Conservation (phyloP, 108 stramenopile genomes). For the Pseudonitzschia multiseries region DNA sequence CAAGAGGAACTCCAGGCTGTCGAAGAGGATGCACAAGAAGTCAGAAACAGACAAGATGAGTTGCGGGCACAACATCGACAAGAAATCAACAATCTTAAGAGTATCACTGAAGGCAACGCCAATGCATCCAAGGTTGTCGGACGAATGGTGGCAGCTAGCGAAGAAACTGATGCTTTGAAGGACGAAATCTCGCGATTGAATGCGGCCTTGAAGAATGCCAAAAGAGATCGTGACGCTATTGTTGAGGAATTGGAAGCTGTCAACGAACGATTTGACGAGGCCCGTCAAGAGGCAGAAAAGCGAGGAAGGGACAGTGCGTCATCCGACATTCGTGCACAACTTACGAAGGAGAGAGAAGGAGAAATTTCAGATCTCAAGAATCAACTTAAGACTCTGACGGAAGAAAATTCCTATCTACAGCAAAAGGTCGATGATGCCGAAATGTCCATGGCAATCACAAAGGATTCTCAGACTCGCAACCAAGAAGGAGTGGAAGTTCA, state of each 20-base stretch:
- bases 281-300: slow-evolving; percentile 48
- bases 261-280: slow-evolving; percentile 74
- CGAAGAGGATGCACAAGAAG: slow-evolving; percentile 63
- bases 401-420: slow-evolving; percentile 63
- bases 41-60: slow-evolving; percentile 38
- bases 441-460: slow-evolving; percentile 43
- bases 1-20: slow-evolving; percentile 70
- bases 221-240: slow-evolving; percentile 59
- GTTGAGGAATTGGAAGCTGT: slow-evolving; percentile 77
- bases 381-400: slow-evolving; percentile 44
- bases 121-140: slow-evolving; percentile 61
- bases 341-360: slow-evolving; percentile 43
- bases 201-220: slow-evolving; percentile 68
- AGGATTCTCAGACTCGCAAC: slow-evolving; percentile 38
- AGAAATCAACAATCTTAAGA: slow-evolving; percentile 57
- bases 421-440: slow-evolving; percentile 61
- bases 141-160: slow-evolving; percentile 28
- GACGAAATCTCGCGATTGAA: slow-evolving; percentile 67
- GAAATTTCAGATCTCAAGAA: slow-evolving; percentile 43
- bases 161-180: slow-evolving; percentile 46
- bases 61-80: slow-evolving; percentile 59
- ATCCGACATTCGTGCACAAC: slow-evolving; percentile 36
- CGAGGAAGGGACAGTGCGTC: slow-evolving; percentile 36
- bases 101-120: slow-evolving; percentile 51
- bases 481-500: slow-evolving; percentile 39